Evolutionary conservation across 2,329 filamentous ascomycete species (phyloP).

Genomic region (Macrophomina phaseolina): DNA sequence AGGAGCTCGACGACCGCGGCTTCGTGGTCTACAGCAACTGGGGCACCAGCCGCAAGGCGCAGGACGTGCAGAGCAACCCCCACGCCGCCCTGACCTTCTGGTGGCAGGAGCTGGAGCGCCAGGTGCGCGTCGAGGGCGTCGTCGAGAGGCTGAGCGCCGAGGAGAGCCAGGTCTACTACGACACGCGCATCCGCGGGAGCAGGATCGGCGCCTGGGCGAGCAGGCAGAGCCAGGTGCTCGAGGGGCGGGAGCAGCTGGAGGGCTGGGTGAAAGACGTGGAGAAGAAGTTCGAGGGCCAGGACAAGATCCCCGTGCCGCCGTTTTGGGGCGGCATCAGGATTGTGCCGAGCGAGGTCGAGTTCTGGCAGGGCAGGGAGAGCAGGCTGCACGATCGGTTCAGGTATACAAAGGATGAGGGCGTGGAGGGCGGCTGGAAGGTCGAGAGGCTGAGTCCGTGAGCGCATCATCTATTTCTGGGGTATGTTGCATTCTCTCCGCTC

Average conservation of each 20-base stretch:
- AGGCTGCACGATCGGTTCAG: constrained; percentile 92
- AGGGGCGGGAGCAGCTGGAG: constrained; percentile 74
- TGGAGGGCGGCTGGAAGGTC: constrained; percentile 66
- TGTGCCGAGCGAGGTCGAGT: constrained; percentile 85
- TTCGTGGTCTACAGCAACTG: constrained; percentile 97
- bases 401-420: constrained; percentile 68
- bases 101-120: constrained; percentile 85
- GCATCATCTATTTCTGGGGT: no score
- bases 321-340: constrained; percentile 95
- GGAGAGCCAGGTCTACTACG: constrained; percentile 73
- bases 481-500: no score
- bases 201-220: constrained; percentile 93
- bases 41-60: constrained; percentile 72
- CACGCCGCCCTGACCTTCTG: constrained; percentile 86
- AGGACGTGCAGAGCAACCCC: constrained; percentile 73
- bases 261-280: constrained; percentile 78
- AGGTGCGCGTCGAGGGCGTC: constrained; percentile 85
- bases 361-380: constrained; percentile 92
- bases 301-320: constrained; percentile 85
- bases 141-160: constrained; percentile 69
- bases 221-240: constrained; percentile 79
- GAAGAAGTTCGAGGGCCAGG: constrained; percentile 72
- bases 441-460: constrained; percentile 74
- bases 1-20: constrained; percentile 82
- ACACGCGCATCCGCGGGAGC: constrained; percentile 75